Evolutionary conservation across 306 rosid genomes (phyloP), one percentile per base, ranked within the genome.

Genomic region (Amphicarpaea edgeworthii): DNA sequence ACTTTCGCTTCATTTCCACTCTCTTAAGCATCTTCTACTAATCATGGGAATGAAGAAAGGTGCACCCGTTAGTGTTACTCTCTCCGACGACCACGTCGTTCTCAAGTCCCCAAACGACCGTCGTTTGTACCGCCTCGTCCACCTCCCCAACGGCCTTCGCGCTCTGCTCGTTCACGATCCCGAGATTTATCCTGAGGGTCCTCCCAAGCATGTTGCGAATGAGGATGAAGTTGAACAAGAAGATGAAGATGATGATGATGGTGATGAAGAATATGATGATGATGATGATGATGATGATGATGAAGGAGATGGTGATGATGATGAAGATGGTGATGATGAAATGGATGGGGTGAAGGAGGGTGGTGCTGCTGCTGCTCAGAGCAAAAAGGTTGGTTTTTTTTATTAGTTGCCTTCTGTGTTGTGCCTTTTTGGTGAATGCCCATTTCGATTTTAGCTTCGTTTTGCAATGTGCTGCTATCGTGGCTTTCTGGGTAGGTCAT

Each of bases 81-180:
- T 83, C 69, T 82, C 95, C 38, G 5, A 14, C 7, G 91, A 90
- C 79, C 85, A 86, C 61, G 68, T 90, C 60, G 86, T 91, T 19
- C 50, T 85, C 45, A 94, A 90, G 89, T 90, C 96, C 28, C 95
- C 96, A 0, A 94, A 88, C 76, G 97, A 94, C 45, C 86, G 82
- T 67, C 90, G 90, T 62, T 49, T 88, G 1, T 90, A 94, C 87
- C 84, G 97, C 57, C 72, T 91, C 9, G 34, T 90, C 42, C 70
- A 79, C 76, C 94, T 94, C 51, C 81, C 82, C 7, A 91, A 94
- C 51, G 95, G 98, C 43, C 93, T 94, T 73, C 87, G 83, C 16
- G 95, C 97, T 32, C 66, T 94, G 84, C 87, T 91, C 24, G 89
- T 94, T 81, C 98, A 94, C 57, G 98, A 94, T 82, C 96, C 97